phyloP scores from a whole-genome alignment of 2,329 filamentous ascomycete species.

The Fusarium domesticum region DNA sequence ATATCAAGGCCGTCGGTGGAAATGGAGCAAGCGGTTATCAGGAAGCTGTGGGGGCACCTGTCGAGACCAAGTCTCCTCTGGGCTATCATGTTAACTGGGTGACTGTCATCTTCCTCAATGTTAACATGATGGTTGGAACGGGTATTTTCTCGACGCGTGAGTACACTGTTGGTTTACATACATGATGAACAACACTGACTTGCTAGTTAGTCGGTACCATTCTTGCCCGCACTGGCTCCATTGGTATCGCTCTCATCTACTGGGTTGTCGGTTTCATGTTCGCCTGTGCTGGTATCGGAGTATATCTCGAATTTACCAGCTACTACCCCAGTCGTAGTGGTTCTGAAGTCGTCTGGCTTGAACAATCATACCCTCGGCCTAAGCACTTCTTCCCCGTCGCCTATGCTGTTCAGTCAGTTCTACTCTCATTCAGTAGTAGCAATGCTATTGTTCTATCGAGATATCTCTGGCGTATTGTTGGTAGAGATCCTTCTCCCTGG shows the following conservation, averaged over 20 bases:
- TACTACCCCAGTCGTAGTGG: conserved; percentile 67
- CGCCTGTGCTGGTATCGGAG: conserved; percentile 50
- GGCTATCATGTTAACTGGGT: conserved; percentile 56
- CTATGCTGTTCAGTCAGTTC: conserved; percentile 61
- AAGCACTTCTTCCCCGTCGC: conserved; percentile 61
- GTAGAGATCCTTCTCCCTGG: conserved; percentile 53
- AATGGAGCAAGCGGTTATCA: conserved; percentile 56
- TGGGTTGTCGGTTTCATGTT: conserved; percentile 63
- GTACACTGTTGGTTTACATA: conserved; percentile 25
- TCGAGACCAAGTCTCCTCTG: conserved; percentile 56
- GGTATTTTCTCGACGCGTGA: conserved; percentile 63
- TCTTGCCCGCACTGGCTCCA: conserved; percentile 55
- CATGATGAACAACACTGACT: neutral
- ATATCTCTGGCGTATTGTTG: conserved; percentile 59
- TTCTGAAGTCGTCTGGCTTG: conserved; percentile 64
- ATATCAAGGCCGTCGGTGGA: conserved; percentile 34
- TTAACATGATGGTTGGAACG: conserved; percentile 62
- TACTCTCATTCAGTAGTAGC: conserved; percentile 63
- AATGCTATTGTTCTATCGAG: conserved; percentile 62
- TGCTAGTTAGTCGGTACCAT: conserved; percentile 49
- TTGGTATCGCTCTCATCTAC: conserved; percentile 62
- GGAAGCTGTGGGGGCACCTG: conserved; percentile 59
- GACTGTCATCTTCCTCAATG: conserved; percentile 58
- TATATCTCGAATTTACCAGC: conserved; percentile 61
- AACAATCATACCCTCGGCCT: conserved; percentile 64